Evolutionary conservation across 495 filamentous ascomycete genomes (phyloP), one percentile per base, ranked within the genome.

Genomic region (Tuber brumale): DNA sequence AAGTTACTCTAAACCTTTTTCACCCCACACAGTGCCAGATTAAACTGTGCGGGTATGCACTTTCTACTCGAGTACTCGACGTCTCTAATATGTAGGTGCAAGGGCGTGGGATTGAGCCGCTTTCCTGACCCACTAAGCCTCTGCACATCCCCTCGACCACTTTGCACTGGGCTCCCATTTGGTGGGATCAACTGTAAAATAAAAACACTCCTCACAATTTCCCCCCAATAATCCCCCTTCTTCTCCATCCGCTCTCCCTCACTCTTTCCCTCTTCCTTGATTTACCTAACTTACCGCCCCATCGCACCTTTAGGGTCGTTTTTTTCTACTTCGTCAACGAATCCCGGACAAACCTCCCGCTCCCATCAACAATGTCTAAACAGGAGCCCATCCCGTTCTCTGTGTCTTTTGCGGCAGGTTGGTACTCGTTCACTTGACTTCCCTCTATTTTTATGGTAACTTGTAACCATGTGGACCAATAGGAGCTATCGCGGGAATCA

Each of bases 401-500:
- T n/a, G 81, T 83, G 72, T 76, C 82, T 57, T 83, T 83, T 74
- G 79, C 74, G 71, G 82, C 79, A 18, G 82, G 82, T 81, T 70
- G 72, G 77, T 76, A 23, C 31, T 77, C 57, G n/a, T 70, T 39
- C 37, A 23, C 8, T 43, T 35, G 48, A 75, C 75, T 76, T 82
- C 70, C 72, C 70, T 76, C 80, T 75, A 74, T 70, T 39, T 27
- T 43, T 35, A 31, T 48, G 41, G 35, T 57, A 69, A 74, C 23
- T 74, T 74, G 48, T 42, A 42, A 31, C 75, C 71, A 69, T 78
- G 75, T 70, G 77, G 72, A 79, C 72, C 23, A 23, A 48, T 73
- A 90, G 89, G 89, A 81, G 94, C 94, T 77, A 90, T 97, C 80
- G 94, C 94, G 81, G 94, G 94, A 87, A 93, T 97, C 72, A 95